phyloP scores from a whole-genome alignment of 2,329 filamentous ascomycete species.

The Dactylellina cionopaga region DNA sequence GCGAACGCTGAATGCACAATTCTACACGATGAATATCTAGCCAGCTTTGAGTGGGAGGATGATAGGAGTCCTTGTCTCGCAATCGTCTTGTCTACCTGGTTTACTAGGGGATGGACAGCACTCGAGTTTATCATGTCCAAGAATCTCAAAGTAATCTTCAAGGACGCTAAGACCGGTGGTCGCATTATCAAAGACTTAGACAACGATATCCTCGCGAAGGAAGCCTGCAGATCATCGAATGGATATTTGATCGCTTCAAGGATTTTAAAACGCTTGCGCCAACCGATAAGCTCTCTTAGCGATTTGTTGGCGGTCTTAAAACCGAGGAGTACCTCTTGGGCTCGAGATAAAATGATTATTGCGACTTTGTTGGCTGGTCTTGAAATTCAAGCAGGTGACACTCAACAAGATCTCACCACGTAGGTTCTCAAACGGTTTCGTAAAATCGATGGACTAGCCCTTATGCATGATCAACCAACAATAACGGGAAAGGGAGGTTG shows the following conservation, averaged over 20 bases:
- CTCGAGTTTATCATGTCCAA: conserved; percentile 53
- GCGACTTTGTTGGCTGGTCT: conserved; percentile 54
- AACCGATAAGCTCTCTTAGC: conserved; percentile 28
- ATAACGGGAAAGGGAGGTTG: conserved; percentile 16
- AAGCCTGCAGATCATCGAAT: background rate
- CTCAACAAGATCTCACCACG: conserved; percentile 10
- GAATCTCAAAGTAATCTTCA: conserved; percentile 4
- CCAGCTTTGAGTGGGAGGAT: conserved; percentile 53
- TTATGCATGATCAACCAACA: conserved; percentile 13
- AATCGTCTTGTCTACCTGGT: conserved; percentile 56
- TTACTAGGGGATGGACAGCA: conserved; percentile 57
- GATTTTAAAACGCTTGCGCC: conserved; percentile 11
- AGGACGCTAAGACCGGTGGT: conserved; percentile 13
- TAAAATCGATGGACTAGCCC: background rate
- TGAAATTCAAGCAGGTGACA: background rate
- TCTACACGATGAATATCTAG: conserved; percentile 53
- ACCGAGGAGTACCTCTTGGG: conserved; percentile 55
- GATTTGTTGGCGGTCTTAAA: conserved; percentile 54
- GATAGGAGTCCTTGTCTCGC: conserved; percentile 55
- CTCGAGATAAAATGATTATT: conserved; percentile 54
- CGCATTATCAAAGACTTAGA: conserved; percentile 27
- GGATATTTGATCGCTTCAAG: conserved; percentile 19
- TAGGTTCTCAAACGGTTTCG: conserved; percentile 3
- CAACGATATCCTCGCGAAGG: conserved; percentile 23
- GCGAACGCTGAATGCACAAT: conserved; percentile 53